Base-by-base conservation (phyloP, 441 rosid genomes). In the Populus trichocarpa region DNA sequence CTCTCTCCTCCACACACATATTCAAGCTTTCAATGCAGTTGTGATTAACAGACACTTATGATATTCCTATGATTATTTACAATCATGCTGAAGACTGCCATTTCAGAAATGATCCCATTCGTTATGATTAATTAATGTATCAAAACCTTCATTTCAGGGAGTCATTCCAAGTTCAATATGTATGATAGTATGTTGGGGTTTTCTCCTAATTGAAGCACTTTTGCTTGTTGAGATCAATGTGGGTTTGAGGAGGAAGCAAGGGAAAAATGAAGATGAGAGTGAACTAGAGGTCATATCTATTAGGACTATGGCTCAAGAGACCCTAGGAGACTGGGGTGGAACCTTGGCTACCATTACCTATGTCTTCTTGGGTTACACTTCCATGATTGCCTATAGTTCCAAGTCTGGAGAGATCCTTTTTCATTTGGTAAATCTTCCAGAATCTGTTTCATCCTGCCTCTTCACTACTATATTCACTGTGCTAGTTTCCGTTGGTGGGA, bases 241-340 rank as follows among this genome's bases (percentile, higher is more conserved):
- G 72, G 69, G 71, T 30, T 81, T 89, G 81, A 77, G 75, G 81
- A 75, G 35, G 59, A 85, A 76, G 84, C 83, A 14, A 79, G 72
- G 38, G 66, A 83, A 72, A 42, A 66, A n/a, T 50, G 85, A 77
- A 64, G 85, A 77, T 6, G 89, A 79, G 30, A 57, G 71, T 46
- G 90, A 85, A 53, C 76, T 89, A 8, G 89, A 88, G 75, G 83
- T 88, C 22, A 86, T 89, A 76, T 89, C 93, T 28, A 73, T 91
- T 50, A 89, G 87, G 78, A 91, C 90, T 23, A 89, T 89, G 91
- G 91, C 95, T 53, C 88, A 87, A 83, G 89, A 89, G 76, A 90
- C 95, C 69, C 67, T 90, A 5, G 92, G 92, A 69, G 85, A 87
- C 38, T 85, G 79, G 85, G 91, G 90, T 70, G 95, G 89, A 74